Base-by-base conservation (phyloP, 2,329 filamentous ascomycete genomes). In the Ceratocystis lukuohia region DNA sequence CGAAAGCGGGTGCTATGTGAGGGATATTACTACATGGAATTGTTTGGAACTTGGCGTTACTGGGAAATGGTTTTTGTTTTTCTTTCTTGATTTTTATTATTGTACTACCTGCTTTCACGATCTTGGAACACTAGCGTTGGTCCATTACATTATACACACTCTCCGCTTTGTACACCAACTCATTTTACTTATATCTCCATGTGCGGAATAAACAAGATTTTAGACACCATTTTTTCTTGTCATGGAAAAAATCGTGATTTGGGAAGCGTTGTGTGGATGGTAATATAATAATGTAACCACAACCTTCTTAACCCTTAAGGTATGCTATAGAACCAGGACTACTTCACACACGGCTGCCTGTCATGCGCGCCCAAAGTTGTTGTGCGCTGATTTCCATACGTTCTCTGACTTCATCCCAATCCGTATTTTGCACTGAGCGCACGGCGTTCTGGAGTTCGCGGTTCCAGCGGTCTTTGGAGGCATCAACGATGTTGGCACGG, bases 381-480 rank as follows among this genome's bases (percentile, higher is more conserved):
- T 25, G 56, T 8, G 46, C 46, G 25, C 64, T 50, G 15, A 76
- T 77, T 73, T 87, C 85, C 70, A 84, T 75, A 1, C 77, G 78
- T 69, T 87, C 82, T 65, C 85, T 80, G 65, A 86, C 80, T 64
- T 80, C 80, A 62, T 78, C 76, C 87, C 86, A 90, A 74, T 88
- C 83, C 68, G 82, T 84, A 44, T 76, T 80, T 75, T 91, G 84
- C 66, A 84, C 82, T 80, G 84, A 87, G 67, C 79, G 80, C 66
- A 88, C 86, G 64, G 86, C 80, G 68, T 80, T 79, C 74, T 87
- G 82, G 45, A 93, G 75, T 75, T 93, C 88, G 63, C 81, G 75
- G 74, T 94, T 93, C 89, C 89, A 93, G 68, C 83, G 79, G 72
- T 89, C 86, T 78, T 93, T 93, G 71, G 86, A 80, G 45, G 83